Base-by-base conservation (phyloP, 2,329 filamentous ascomycete species). In the Epichloe aotearoae region DNA sequence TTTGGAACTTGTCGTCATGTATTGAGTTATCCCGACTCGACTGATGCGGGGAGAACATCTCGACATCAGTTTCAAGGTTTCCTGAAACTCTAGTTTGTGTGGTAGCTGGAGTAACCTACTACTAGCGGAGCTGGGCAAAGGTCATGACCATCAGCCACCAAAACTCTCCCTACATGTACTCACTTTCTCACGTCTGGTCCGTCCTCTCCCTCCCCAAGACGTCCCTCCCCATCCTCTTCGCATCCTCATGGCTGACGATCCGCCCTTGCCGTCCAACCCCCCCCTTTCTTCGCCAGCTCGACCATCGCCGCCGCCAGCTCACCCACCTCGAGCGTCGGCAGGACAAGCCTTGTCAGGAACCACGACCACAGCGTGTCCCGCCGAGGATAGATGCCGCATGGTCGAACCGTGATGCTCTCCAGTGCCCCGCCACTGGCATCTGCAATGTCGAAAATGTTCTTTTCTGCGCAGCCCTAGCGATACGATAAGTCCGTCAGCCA, bases 331-430 rank as follows among this genome's bases (percentile, higher is more conserved):
- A 44, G 20, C 19, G 48, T 50, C 48, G 48, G 48, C 20, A 50
- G 41, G 33, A 50, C 48, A 33, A 50, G 33, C 15, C 38, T 50
- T 7, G 48, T 50, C 41, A 50, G 41, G 15, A 50, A 38, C 48
- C 48, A 50, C 14, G 48, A 33, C 48, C 41, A 33, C 15, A 33
- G 41, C 20, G 41, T 50, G 30, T 45, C 12, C 14, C 12, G 40
- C 34, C 5, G 17, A 14, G 34, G 41, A 14, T 38, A 50, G 6
- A 50, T 45, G 10, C 48, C 48, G 20, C 41, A 45, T 33, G 48
- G 41, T 5, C 48, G 30, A 17, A 45, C 48, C 33, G 48, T 45
- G 48, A 50, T 50, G 41, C 41, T 45, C 20, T 50, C 48, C 15
- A 45, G 33, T 23, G 34, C 41, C 12, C 48, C 41, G 34, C 33